Evolutionary conservation across 306 rosid genomes (phyloP), one percentile per base, ranked within the genome.

Genomic region (Senna tora): DNA sequence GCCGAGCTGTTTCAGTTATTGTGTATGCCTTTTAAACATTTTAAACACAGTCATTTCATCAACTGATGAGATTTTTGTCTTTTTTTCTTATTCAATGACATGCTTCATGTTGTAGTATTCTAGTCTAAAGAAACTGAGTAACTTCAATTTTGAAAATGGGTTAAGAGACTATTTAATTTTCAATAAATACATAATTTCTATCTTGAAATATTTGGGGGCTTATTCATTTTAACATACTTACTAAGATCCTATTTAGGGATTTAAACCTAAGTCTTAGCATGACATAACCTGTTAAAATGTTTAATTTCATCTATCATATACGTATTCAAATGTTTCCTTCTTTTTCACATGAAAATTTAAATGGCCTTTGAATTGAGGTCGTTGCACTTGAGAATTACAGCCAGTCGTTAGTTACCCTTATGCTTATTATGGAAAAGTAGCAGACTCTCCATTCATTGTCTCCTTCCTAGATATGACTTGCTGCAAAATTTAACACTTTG

Each of bases 1-100:
- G 89, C 67, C 92, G 85, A 25, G 89, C 88, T 60, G 91, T 87
- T 78, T 82, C 89, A 22, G 90, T 79, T 11, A 84, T 87, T 50
- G 91, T 87, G 91, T 87, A 84, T 22, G 92, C 19, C 49, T 39
- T 66, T 62, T 71, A 32, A 30, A 10, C 36, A 59, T 47, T 55
- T 50, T 78, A 19, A 68, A 49, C 53, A 34, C 12, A 54, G 34
- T 5, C 34, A 47, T 72, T 58, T 70, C 70, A 58, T 50, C 53
- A 30, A 15, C 39, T 12, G 62, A 33, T 12, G 30, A 66, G 19
- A 39, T 47, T 2, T 46, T 36, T 15, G 13, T 20, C 42, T 46
- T 56, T 57, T 46, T 56, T 57, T 38, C 15, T 64, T 65, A 22
- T 20, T 33, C 21, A 20, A 3, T 38, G 47, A 72, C 19, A 38